A percentile compares a stretch with the other conserved stretches of the same genome.
Conservation (phyloP, 257 asterid species). For the Rauvolfia tetraphylla region DNA sequence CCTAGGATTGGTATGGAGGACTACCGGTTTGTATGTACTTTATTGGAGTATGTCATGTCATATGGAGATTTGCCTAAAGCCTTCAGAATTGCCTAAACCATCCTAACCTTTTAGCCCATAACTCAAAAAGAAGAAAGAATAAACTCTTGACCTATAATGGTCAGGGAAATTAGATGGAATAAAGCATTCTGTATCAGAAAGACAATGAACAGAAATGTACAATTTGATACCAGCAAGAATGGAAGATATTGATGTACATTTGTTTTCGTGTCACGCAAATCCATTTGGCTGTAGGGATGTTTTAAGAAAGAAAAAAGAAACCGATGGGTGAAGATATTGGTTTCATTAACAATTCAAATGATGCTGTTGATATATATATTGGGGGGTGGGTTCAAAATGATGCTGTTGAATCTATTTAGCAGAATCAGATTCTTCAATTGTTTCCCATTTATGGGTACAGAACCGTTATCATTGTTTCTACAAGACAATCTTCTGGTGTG, state of each 20-base stretch:
- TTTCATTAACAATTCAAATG: neutral
- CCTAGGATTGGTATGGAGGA: neutral
- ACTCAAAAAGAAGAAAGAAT: neutral
- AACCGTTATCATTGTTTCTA: neutral
- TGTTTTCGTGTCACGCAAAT: too few relatives aligned
- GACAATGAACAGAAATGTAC: too few relatives aligned
- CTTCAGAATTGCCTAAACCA: neutral
- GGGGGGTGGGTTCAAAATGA: too few relatives aligned
- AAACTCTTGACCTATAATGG: neutral
- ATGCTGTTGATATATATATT: too few relatives aligned
- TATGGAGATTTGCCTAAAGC: neutral
- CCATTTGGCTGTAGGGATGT: too few relatives aligned
- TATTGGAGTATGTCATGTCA: neutral
- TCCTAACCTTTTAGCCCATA: neutral
- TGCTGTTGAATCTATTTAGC: neutral
- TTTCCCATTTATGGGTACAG: neutral
- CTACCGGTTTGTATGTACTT: neutral
- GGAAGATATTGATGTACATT: too few relatives aligned
- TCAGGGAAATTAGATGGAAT: neutral
- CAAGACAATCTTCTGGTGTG: neutral
- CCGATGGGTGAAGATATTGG: neutral
- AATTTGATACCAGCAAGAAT: too few relatives aligned
- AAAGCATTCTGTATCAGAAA: neutral
- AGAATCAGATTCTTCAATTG: neutral
- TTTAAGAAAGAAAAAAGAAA: neutral